These are phyloP conservation scores for Penicillium sp. DNA, from an alignment of 2,329 filamentous ascomycete genomes.

Conservation along the genomic window DNA sequence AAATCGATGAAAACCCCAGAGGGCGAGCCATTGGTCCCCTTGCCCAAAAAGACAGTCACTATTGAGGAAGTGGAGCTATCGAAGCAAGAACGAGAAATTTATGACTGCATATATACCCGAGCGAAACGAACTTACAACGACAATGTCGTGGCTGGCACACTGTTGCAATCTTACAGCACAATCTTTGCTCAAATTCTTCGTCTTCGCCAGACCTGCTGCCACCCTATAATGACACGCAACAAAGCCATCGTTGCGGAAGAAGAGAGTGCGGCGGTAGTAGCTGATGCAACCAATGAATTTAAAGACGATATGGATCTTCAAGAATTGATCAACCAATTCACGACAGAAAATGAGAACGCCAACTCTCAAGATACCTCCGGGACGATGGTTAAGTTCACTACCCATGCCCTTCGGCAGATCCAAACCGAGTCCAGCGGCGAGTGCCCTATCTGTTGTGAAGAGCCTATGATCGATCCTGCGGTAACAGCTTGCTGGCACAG, in stretches of 20 bases:
- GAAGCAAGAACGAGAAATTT: constrained; percentile 81
- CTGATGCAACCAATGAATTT: constrained; percentile 76
- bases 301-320: constrained; percentile 96
- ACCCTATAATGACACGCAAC: constrained; percentile 85
- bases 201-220: constrained; percentile 89
- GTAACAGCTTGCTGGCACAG: constrained; percentile 98
- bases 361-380: constrained; percentile 49
- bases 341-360: constrained; percentile 62
- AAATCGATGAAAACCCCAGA: constrained; percentile 98
- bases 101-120: constrained; percentile 81
- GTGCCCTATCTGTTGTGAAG: constrained; percentile 92
- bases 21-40: constrained; percentile 74
- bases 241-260: constrained; percentile 83
- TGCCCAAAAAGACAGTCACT: constrained; percentile 78
- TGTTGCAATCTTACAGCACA: constrained; percentile 93
- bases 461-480: constrained; percentile 90
- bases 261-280: constrained; percentile 73
- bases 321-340: constrained; percentile 80
- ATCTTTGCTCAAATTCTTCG: constrained; percentile 96
- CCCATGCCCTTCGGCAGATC: constrained; percentile 86
- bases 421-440: constrained; percentile 84
- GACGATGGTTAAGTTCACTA: constrained; percentile 72
- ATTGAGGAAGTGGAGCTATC: constrained; percentile 87
- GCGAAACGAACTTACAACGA: constrained; percentile 82
- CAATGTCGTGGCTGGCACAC: constrained; percentile 85